These are phyloP conservation scores for Torrubiella hemipterigena DNA, from an alignment of 2,329 filamentous ascomycete species.

Conservation along the genomic window DNA sequence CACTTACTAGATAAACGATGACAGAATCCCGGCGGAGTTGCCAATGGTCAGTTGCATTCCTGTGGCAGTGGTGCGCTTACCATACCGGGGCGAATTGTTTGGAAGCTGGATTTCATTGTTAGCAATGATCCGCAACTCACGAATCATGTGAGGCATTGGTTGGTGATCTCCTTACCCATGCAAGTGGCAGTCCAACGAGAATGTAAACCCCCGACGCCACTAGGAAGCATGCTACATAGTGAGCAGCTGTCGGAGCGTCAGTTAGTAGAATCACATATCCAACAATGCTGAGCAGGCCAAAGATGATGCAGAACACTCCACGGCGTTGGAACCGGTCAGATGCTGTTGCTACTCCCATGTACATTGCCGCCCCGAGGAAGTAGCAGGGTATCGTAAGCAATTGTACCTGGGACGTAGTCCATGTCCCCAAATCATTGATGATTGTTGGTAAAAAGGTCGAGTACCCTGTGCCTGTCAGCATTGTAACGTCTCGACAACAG, in stretches of 20 bases:
- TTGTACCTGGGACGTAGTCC: conserved; percentile 55
- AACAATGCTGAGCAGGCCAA: conserved; percentile 49
- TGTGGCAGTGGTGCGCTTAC: conserved; percentile 61
- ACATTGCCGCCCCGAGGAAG: conserved; percentile 56
- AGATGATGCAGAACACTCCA: conserved; percentile 50
- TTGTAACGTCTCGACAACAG: background rate
- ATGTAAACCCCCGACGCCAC: conserved; percentile 62
- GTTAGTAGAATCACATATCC: conserved; percentile 60
- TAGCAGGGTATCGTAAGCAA: conserved; percentile 72
- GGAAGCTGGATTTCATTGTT: conserved; percentile 39
- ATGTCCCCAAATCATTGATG: conserved; percentile 54
- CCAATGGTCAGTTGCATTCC: conserved; percentile 60
- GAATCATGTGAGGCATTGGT: too few relatives aligned
- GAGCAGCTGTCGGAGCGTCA: conserved; percentile 45
- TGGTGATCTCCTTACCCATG: conserved; percentile 28
- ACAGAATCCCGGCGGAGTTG: conserved; percentile 62
- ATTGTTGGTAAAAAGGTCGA: conserved; percentile 72
- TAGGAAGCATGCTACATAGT: conserved; percentile 68
- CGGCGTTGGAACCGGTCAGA: conserved; percentile 58
- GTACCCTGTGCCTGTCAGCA: too few relatives aligned
- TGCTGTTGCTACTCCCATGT: conserved; percentile 52
- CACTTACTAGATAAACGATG: conserved; percentile 49
- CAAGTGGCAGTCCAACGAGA: conserved; percentile 41
- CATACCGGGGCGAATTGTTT: conserved; percentile 61
- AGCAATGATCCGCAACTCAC: too few relatives aligned